Base-by-base conservation (phyloP, 192 early-diverging fungal genomes). In the Umbelopsis ramanniana region DNA sequence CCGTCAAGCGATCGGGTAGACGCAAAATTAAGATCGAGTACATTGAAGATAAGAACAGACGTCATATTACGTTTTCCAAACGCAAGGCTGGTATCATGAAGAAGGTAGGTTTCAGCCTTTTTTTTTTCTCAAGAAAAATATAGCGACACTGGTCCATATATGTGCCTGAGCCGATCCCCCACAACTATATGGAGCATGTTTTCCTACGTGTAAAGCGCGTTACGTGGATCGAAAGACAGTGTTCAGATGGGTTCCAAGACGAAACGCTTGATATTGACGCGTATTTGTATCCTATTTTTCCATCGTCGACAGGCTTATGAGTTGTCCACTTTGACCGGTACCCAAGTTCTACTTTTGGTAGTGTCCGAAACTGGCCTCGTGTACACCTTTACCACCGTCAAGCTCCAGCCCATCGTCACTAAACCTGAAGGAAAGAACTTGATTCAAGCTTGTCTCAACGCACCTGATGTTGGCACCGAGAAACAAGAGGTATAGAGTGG, bases 1-100 rank as follows among this genome's bases (percentile, higher is more conserved):
- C 75, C 37, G 84, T 85, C 68, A 92, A 93, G 79, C 88, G 91
- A 5, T 82, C 89, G 37, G 94, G 95, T 4, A 87, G 96, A 55
- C 88, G 96, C 78, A 97, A 97, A 82, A 96, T 98, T 81, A 95
- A 95, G 80, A 98, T 98, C 77, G 93, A 96, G 75, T 96, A 93
- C 72, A 98, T 98, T 54, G 92, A 94, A 54, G 96, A 97, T 79
- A 96, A 96, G 83, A 90, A 88, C 67, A 83, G 95, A 72, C 89
- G 96, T 54, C 95, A 96, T 78, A 96, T 97, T 72, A 97, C 96
- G 4, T 97, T 98, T 72, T 91, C 88, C 76, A 98, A 98, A 79
- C 88, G 96, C 75, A 97, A 96, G 79, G 93, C 95, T 15, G 96
- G 96, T 52, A 96, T 98, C 74, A 96, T 98, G 96, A 98, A 98